A percentile compares a stretch with the other conserved stretches of the same genome.
Evolutionary conservation across 2,329 filamentous ascomycete genomes (phyloP).

Genomic region (Tolypocladium endophyticum): DNA sequence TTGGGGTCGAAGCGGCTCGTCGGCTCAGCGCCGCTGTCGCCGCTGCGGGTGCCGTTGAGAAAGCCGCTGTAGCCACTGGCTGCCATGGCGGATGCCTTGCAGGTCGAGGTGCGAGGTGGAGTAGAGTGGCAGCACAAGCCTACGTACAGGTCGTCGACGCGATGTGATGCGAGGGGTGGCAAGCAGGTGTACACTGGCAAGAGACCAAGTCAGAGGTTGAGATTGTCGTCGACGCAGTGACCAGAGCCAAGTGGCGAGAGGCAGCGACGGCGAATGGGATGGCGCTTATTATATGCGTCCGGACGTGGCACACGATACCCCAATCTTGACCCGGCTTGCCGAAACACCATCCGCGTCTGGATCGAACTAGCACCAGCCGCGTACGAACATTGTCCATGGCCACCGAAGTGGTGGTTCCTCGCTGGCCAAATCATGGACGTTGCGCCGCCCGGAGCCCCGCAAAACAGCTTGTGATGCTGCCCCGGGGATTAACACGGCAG

Average conservation of each 20-base stretch:
- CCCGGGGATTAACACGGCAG: background rate
- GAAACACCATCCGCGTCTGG: background rate
- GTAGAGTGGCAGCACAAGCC: background rate
- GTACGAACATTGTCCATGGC: background rate
- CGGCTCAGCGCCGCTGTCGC: background rate
- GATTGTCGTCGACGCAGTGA: no score
- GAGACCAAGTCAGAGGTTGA: background rate
- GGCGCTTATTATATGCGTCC: background rate
- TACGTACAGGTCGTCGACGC: background rate
- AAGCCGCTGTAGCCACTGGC: background rate
- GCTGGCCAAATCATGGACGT: background rate
- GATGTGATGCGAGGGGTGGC: background rate
- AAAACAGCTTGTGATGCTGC: background rate
- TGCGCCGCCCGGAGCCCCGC: background rate
- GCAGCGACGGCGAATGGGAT: background rate
- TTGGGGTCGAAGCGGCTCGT: slow-evolving; percentile 54
- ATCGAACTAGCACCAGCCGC: background rate
- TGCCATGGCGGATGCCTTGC: background rate
- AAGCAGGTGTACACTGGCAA: background rate
- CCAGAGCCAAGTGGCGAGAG: background rate
- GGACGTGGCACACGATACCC: background rate
- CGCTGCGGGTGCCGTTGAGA: background rate
- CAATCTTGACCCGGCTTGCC: background rate
- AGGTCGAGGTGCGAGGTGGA: background rate
- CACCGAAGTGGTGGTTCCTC: background rate